Conservation (phyloP, 495 filamentous ascomycete species). For the Aspergillus saccharolyticus region DNA sequence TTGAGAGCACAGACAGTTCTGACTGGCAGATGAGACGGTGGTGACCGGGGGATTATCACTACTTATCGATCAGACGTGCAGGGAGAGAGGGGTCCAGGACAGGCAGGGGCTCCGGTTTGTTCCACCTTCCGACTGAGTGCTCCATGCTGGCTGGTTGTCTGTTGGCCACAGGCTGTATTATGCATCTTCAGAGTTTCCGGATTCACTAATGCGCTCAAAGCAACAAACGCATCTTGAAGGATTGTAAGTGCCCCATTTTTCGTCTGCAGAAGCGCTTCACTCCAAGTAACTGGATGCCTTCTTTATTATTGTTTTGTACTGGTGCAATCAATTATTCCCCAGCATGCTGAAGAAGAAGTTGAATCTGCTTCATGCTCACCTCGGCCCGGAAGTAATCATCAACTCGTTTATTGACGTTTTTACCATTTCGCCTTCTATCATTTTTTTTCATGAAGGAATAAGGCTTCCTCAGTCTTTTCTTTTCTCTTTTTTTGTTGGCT, state of each 20-base stretch:
- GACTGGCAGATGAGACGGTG: neutral
- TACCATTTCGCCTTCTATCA: neutral
- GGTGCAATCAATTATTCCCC: neutral
- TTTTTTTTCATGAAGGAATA: neutral
- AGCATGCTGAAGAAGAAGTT: neutral
- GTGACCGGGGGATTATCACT: neutral
- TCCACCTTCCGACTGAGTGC: constrained; percentile 2
- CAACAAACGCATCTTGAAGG: neutral
- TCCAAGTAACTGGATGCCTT: neutral
- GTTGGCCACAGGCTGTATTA: constrained; percentile 10
- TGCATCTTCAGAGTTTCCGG: neutral
- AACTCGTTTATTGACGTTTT: no score
- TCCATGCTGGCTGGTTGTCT: constrained; percentile 9
- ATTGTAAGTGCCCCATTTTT: neutral
- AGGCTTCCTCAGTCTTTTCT: neutral
- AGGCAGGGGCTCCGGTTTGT: neutral
- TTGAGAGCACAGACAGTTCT: neutral
- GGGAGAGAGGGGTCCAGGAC: constrained; percentile 5
- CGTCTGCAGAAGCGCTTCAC: neutral
- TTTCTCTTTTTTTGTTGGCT: neutral
- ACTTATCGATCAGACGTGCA: constrained; percentile 11
- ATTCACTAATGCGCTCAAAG: constrained; percentile 2
- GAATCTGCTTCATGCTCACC: no score
- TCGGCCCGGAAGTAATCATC: no score
- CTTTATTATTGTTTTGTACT: neutral